A percentile compares a stretch with the other conserved stretches of the same genome.
These are phyloP conservation scores for Phytophthora tentaculata DNA, from an alignment of 352 stramenopile species.

Conservation along the genomic window DNA sequence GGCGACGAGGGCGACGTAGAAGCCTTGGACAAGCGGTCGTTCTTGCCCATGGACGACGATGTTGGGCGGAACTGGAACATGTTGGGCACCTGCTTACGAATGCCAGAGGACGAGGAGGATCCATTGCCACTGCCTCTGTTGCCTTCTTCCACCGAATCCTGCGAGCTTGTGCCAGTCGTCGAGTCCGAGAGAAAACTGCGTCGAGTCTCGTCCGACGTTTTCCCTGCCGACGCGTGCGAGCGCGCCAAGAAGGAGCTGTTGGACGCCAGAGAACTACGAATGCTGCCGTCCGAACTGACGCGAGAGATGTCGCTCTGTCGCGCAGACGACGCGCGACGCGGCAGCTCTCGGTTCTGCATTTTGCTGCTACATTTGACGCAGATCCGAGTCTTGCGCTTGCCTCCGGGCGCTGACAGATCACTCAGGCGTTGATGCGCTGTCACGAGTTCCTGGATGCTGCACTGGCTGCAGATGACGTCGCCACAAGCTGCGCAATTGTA, in stretches of 20 bases:
- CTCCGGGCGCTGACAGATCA: conserved; percentile 41
- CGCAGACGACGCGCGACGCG: conserved; percentile 47
- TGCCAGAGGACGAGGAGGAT: conserved; percentile 23
- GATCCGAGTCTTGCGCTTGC: conserved; percentile 78
- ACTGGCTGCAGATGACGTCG: conserved; percentile 85
- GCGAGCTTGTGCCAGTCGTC: conserved; percentile 36
- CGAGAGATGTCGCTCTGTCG: conserved; percentile 41
- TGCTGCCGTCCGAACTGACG: conserved; percentile 36
- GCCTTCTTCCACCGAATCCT: conserved; percentile 40
- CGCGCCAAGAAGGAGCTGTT: conserved; percentile 38
- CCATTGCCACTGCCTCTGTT: conserved; percentile 42
- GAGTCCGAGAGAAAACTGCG: conserved; percentile 48
- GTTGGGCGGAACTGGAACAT: conserved; percentile 70
- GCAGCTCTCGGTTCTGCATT: conserved; percentile 59
- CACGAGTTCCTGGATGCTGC: conserved; percentile 80
- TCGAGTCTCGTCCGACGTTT: conserved; percentile 37
- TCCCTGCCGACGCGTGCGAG: conserved; percentile 30
- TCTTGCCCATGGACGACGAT: conserved; percentile 45
- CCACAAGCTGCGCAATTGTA: conserved; percentile 85
- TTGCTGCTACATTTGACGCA: conserved; percentile 80
- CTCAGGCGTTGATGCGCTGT: conserved; percentile 47
- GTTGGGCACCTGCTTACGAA: conserved; percentile 53
- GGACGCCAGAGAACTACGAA: conserved; percentile 35
- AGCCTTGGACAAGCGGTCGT: conserved; percentile 44
- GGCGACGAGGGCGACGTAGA: conserved; percentile 42